Conservation (phyloP, 2,329 filamentous ascomycete genomes). For the Bisporella sp. region DNA sequence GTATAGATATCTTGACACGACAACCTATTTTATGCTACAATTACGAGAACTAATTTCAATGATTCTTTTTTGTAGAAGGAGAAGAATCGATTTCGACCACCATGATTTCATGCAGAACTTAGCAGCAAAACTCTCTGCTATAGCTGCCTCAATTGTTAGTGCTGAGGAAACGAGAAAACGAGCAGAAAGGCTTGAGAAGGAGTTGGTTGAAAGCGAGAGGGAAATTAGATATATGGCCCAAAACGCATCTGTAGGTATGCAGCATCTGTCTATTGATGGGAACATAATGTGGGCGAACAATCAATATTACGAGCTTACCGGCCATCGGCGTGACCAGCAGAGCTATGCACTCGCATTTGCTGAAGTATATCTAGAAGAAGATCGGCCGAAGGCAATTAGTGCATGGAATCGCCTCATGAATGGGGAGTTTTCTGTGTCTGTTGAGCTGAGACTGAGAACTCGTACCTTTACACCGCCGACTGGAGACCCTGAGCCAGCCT, state of each 20-base stretch:
- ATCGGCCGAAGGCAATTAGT: constrained; percentile 10
- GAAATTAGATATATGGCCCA: constrained; percentile 24
- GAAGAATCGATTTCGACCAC: constrained; percentile 20
- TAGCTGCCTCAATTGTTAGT: constrained; percentile 16
- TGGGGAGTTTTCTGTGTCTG: constrained; percentile 15
- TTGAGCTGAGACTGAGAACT: constrained; percentile 17
- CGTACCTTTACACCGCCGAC: constrained; percentile 19
- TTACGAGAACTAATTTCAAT: no score
- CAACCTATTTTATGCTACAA: no score
- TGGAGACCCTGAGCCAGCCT: constrained; percentile 16
- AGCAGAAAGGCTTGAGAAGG: constrained; percentile 12
- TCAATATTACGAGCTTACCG: constrained; percentile 19
- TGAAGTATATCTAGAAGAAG: constrained; percentile 17
- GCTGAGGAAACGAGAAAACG: constrained; percentile 17
- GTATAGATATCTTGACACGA: no score
- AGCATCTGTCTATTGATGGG: constrained; percentile 19
- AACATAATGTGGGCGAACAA: constrained; percentile 21
- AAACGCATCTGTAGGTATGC: constrained; percentile 23
- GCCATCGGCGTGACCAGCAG: constrained; percentile 9
- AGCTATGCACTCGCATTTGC: constrained; percentile 17
- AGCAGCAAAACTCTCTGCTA: constrained; percentile 16
- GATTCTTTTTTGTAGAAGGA: neutral
- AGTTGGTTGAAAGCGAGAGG: constrained; percentile 14
- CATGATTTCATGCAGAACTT: constrained; percentile 20
- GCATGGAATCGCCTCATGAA: constrained; percentile 15